Evolutionary conservation across 2,329 filamentous ascomycete species (phyloP).

Genomic region (Camptophora hylomeconis): DNA sequence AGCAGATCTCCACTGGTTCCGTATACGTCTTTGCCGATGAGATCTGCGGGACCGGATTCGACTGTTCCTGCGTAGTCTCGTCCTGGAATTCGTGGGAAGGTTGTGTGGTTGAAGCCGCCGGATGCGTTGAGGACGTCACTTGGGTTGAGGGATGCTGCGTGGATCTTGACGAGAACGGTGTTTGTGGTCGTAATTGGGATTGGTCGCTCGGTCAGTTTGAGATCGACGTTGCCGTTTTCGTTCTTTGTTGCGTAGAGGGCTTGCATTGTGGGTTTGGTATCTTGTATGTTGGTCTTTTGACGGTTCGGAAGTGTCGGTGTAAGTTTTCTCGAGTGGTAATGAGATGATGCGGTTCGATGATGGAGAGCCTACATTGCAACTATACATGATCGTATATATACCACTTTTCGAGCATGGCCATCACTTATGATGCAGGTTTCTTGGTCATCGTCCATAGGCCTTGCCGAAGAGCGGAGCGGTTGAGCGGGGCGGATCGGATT

Average conservation of each 20-base stretch:
- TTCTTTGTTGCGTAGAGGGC: background rate
- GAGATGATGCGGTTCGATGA: too few species aligned
- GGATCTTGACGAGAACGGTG: slow-evolving; percentile 18
- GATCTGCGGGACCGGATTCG: slow-evolving; percentile 12
- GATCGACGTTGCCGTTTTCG: background rate
- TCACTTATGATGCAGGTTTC: too few species aligned
- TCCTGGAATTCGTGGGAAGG: slow-evolving; percentile 19
- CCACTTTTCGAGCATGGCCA: too few species aligned
- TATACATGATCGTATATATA: too few species aligned
- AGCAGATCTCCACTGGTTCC: slow-evolving; percentile 21
- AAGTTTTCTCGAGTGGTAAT: too few species aligned
- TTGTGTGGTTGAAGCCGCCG: slow-evolving; percentile 21
- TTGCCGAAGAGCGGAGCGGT: too few species aligned
- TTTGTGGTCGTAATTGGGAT: slow-evolving; percentile 14
- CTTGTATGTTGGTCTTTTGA: too few species aligned
- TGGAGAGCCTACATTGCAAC: too few species aligned
- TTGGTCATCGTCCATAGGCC: too few species aligned
- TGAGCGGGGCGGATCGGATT: too few species aligned
- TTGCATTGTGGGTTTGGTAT: slow-evolving; percentile 3
- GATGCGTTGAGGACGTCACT: slow-evolving; percentile 21
- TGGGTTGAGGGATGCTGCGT: slow-evolving; percentile 20
- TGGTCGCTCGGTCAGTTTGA: slow-evolving; percentile 4
- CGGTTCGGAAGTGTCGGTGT: too few species aligned
- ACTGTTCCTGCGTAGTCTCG: slow-evolving; percentile 22
- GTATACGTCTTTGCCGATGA: slow-evolving; percentile 19